Evolutionary conservation across 176 grass and related monocot genomes (phyloP), one percentile per base, ranked within the genome.

Genomic region (Cymbopogon citratus): DNA sequence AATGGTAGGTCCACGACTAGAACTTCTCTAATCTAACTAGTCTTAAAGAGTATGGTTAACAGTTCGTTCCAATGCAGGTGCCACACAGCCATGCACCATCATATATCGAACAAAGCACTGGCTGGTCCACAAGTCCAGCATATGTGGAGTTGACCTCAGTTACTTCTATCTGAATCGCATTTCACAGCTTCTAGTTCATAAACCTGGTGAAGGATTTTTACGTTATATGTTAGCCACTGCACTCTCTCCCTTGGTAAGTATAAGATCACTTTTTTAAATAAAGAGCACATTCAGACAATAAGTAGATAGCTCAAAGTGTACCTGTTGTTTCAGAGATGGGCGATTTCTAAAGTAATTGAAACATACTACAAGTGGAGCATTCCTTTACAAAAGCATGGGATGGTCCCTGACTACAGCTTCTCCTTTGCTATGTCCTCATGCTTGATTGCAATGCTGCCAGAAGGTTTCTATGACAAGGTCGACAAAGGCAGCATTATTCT

Each of bases 401-500:
- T 98, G 96, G 90, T 95, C 48, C 96, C 96, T 36, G 92, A 98
- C 28, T 94, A 98, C 44, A 93, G 86, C 79, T 98, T 98, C 84
- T 85, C 85, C 56, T 88, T 93, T 23, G 81, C 92, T 51, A 87
- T 93, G 38, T 62, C 90, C 21, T 76, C 88, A 66, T 95, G 92
- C 90, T 79, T 87, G 65, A 87, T 98, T 29, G 88, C 92, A 54
- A 86, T 89, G 71, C 68, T 98, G 33, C 96, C 96, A 29, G 63
- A 93, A 60, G 86, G 85, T 52, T 95, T 98, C 39, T 98, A 98
- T 82, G 81, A 91, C 73, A 86, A 45, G 82, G 92, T 98, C 66
- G 92, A 98, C 12, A 80, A 95, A 86, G 90, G 92, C 25, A 95
- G 89, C 86, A 90, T 98, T 69, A 40, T 93, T 88, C 83, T 95